A percentile compares a stretch with the other conserved stretches of the same genome.
These are phyloP conservation scores for Galerina sulciceps DNA, from an alignment of 768 basidiomycete genomes.

Conservation along the genomic window DNA sequence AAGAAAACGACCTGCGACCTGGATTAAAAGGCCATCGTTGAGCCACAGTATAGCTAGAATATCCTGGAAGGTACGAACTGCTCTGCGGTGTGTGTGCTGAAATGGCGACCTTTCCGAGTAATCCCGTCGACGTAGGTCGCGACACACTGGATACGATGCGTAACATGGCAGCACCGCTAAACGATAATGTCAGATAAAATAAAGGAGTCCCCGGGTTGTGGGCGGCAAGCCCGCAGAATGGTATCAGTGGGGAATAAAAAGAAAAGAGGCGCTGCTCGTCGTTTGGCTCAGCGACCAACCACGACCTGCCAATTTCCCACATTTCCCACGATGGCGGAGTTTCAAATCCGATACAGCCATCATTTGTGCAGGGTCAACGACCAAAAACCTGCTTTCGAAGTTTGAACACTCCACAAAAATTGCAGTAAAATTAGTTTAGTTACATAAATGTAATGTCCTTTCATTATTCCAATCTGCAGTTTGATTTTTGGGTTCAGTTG, in stretches of 20 bases:
- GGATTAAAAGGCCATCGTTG: conserved; percentile 6
- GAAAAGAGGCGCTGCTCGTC: conserved; percentile 43
- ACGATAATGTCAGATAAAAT: conserved; percentile 20
- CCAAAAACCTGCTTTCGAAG: too few species aligned
- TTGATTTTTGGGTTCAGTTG: too few species aligned
- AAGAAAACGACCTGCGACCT: conserved; percentile 69
- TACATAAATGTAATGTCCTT: too few species aligned
- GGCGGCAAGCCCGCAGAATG: conserved; percentile 37
- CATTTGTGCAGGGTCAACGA: neutral
- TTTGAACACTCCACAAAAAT: too few species aligned
- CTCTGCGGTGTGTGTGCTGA: conserved; percentile 38
- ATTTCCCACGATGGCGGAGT: conserved; percentile 40
- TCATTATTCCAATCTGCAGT: too few species aligned
- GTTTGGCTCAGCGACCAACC: conserved; percentile 50
- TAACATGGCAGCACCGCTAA: conserved; percentile 50
- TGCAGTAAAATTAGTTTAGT: too few species aligned
- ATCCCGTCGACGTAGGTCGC: conserved; percentile 67
- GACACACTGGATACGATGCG: conserved; percentile 66
- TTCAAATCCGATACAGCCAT: conserved; percentile 11
- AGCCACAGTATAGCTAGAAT: neutral
- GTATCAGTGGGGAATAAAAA: conserved; percentile 31
- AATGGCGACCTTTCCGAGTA: conserved; percentile 66
- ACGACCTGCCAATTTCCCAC: conserved; percentile 42
- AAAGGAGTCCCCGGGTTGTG: conserved; percentile 28
- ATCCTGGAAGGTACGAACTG: conserved; percentile 24